Evolutionary conservation across 106 monocot genomes (phyloP).

Genomic region (Narthecium ossifragum): DNA sequence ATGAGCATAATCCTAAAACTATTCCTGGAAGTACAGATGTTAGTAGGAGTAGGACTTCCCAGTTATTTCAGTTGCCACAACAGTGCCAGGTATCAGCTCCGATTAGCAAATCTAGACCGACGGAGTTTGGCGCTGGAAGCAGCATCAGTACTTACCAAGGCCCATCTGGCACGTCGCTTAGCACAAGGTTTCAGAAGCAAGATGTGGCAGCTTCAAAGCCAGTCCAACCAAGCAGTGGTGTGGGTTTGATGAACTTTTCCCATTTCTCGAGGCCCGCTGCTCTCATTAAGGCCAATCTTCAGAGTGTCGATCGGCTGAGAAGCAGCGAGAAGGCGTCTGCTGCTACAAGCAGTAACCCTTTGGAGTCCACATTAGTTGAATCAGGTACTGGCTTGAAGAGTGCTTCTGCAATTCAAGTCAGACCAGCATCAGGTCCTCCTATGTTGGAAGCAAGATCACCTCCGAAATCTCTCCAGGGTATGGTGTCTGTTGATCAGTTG

Average conservation of each 20-base stretch:
- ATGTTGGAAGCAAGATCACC: slow-evolving; percentile 5
- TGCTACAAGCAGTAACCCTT: slow-evolving; percentile 18
- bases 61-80: slow-evolving; percentile 20
- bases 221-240: not conserved
- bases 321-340: slow-evolving; percentile 42
- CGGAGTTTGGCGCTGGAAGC: slow-evolving; percentile 1
- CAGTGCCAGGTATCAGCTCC: slow-evolving; percentile 14
- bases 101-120: slow-evolving; percentile 1
- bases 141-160: not conserved
- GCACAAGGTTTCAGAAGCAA: slow-evolving; percentile 13
- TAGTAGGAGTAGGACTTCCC: slow-evolving; percentile 12
- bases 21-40: slow-evolving; percentile 4
- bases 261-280: slow-evolving; percentile 58
- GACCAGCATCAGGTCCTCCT: slow-evolving; percentile 3
- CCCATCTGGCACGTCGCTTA: not conserved
- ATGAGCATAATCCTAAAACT: not conserved
- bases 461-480: not conserved
- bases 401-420: slow-evolving; percentile 1
- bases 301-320: slow-evolving; percentile 38
- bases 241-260: slow-evolving; percentile 54
- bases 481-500: slow-evolving; percentile 3
- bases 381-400: slow-evolving; percentile 19
- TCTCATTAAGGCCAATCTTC: slow-evolving; percentile 35
- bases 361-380: slow-evolving; percentile 32
- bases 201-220: slow-evolving; percentile 12